These are phyloP conservation scores for Citeromyces nyonsensis DNA, from an alignment of 805 yeast species.

Conservation along the genomic window DNA sequence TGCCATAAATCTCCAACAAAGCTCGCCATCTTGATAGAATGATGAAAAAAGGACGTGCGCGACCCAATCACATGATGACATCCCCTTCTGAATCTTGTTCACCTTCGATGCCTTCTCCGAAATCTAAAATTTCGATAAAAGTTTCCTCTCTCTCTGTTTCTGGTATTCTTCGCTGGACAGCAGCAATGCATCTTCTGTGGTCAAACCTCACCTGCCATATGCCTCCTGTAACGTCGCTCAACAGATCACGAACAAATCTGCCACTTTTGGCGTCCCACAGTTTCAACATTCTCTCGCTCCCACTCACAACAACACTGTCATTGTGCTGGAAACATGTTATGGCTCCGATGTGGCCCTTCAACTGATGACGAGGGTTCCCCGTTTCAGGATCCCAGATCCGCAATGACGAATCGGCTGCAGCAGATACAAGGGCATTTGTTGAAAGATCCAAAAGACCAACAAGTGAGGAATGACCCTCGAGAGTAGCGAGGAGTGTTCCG, in stretches of 20 bases:
- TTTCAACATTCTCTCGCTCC: constrained; percentile 76
- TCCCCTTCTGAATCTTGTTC: no score
- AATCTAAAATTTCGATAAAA: constrained; percentile 74
- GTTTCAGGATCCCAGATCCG: constrained; percentile 86
- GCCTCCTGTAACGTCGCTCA: constrained; percentile 63
- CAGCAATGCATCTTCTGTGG: constrained; percentile 74
- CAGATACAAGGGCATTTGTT: constrained; percentile 68
- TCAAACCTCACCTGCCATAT: constrained; percentile 94
- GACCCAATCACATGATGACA: no score
- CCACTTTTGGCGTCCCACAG: constrained; percentile 81
- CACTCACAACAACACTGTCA: constrained; percentile 72
- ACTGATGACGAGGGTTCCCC: constrained; percentile 46
- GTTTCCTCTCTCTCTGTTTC: constrained; percentile 27
- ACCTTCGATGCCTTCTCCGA: constrained; percentile 20
- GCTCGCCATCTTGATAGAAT: constrained; percentile 11
- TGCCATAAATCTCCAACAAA: constrained; percentile 70
- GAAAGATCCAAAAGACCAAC: constrained; percentile 80
- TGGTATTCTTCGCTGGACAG: constrained; percentile 56
- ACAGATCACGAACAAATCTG: constrained; percentile 52
- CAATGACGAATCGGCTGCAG: constrained; percentile 89
- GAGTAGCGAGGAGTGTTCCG: constrained; percentile 51
- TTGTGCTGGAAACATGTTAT: constrained; percentile 91
- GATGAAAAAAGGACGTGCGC: neutral
- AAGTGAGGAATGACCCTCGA: constrained; percentile 80
- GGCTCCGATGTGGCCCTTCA: constrained; percentile 75